Evolutionary conservation across 2,329 filamentous ascomycete genomes (phyloP).

Genomic region (Phialocephala sp.): DNA sequence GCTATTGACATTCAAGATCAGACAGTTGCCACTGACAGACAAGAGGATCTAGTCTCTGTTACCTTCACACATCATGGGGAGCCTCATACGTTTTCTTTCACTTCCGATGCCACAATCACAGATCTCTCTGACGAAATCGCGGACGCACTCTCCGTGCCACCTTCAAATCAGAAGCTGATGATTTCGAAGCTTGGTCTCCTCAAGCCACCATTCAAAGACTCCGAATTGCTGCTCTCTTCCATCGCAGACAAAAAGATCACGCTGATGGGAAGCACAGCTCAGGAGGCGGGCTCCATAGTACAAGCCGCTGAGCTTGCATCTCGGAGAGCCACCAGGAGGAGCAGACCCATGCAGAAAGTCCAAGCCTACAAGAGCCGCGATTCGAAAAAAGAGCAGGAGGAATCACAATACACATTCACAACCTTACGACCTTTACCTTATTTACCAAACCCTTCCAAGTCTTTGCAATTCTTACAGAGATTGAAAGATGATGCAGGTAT

Average conservation of each 20-base stretch:
- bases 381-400: conserved; percentile 49
- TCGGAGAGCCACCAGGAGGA: conserved; percentile 50
- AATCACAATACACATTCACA: conserved; percentile 80
- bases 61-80: conserved; percentile 54
- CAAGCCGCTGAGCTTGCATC: conserved; percentile 55
- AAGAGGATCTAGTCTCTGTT: conserved; percentile 48
- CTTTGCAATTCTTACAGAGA: conserved; percentile 73
- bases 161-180: conserved; percentile 71
- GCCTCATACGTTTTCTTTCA: conserved; percentile 52
- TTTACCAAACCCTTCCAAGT: conserved; percentile 76
- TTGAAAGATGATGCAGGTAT: conserved; percentile 86
- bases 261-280: conserved; percentile 66
- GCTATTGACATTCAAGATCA: conserved; percentile 29
- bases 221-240: conserved; percentile 52
- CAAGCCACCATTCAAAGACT: conserved; percentile 67
- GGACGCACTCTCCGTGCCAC: conserved; percentile 61
- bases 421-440: conserved; percentile 76
- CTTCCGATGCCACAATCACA: conserved; percentile 53
- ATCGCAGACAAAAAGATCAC: conserved; percentile 65
- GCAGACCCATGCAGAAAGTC: conserved; percentile 43
- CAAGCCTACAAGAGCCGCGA: conserved; percentile 50
- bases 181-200: conserved; percentile 68
- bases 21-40: conserved; percentile 34
- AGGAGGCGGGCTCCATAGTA: conserved; percentile 63
- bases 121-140: conserved; percentile 67